A percentile compares a stretch with the other conserved stretches of the same genome.
phyloP scores from a whole-genome alignment of 2,329 filamentous ascomycete species.

The Fusarium napiforme region DNA sequence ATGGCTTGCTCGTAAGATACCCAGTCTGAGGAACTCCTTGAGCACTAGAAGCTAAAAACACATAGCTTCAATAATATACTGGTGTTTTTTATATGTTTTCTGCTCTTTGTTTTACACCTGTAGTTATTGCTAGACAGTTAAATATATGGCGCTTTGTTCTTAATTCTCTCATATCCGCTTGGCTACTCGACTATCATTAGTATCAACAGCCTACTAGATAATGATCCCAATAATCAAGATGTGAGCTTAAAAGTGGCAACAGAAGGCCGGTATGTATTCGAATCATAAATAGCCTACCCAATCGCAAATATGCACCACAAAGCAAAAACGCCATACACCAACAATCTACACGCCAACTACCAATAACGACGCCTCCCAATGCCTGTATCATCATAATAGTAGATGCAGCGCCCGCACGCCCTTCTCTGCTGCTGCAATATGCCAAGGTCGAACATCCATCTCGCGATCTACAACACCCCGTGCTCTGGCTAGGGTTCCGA shows the following conservation, averaged over 20 bases:
- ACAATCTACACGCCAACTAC: slow-evolving; percentile 6
- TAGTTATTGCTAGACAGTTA: neutral
- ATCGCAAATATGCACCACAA: slow-evolving; percentile 24
- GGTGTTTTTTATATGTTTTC: neutral
- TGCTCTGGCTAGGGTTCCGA: slow-evolving; percentile 75
- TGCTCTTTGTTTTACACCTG: neutral
- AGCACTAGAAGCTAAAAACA: neutral
- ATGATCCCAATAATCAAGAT: neutral
- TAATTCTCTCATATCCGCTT: neutral
- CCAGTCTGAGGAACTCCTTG: neutral
- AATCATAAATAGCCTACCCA: slow-evolving; percentile 10
- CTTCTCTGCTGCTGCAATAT: slow-evolving; percentile 77
- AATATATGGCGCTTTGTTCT: neutral
- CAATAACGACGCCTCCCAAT: slow-evolving; percentile 31
- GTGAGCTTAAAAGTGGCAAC: neutral
- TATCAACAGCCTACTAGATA: neutral
- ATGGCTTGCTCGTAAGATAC: neutral
- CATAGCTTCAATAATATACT: neutral
- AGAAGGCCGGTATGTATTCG: slow-evolving; percentile 5
- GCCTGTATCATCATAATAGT: slow-evolving; percentile 62
- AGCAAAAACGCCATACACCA: slow-evolving; percentile 33
- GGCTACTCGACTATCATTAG: neutral
- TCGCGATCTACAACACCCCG: slow-evolving; percentile 70
- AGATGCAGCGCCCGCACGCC: slow-evolving; percentile 73
- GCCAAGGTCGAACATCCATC: slow-evolving; percentile 77